Base-by-base conservation (phyloP, 2,329 filamentous ascomycete species). In the Trichophyton simii region DNA sequence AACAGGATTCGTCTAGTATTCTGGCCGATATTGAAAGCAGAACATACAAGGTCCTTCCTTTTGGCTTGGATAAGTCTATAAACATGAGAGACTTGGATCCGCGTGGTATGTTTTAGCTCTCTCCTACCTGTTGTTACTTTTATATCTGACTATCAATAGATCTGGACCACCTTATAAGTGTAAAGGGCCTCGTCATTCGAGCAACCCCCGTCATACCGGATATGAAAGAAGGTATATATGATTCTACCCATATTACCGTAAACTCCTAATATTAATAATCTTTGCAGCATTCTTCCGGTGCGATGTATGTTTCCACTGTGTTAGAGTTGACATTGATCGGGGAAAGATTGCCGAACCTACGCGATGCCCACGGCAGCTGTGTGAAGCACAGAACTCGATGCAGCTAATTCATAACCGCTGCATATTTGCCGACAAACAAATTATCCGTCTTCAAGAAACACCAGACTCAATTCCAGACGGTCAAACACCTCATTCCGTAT, bases 361-460 rank as follows among this genome's bases (percentile, higher is more conserved):
- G 0, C 83, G 87, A 67, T 99, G 94, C 72, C 90, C 91, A 22
- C 87, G 94, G 60, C 80, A 83, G 25, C 83, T 88, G 61, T 99
- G 94, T 77, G 81, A 83, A 58, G 86, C 87, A 60, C 88, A 87
- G 72, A 97, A 99, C 76, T 96, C 92, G 1, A 97, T 99, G 92
- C 89, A 96, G 71, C 95, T 99, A 67, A 83, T 97, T 20, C 94
- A 99, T 79, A 99, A 99, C 75, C 87, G 94, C 63, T 97, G 91
- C 67, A 83, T 84, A 7, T 99, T 99, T 70, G 87, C 91, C 61
- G 94, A 99, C 73, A 99, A 99, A 78, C 94, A 99, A 73, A 90
- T 99, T 63, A 96, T 99, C 77, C 99, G 99, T 74, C 80, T 99
- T 46, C 94, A 99, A 75, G 94, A 99, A 75, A 99, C 94, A 0